phyloP scores from a whole-genome alignment of 2,329 filamentous ascomycete genomes.

The Fusarium temperatum region DNA sequence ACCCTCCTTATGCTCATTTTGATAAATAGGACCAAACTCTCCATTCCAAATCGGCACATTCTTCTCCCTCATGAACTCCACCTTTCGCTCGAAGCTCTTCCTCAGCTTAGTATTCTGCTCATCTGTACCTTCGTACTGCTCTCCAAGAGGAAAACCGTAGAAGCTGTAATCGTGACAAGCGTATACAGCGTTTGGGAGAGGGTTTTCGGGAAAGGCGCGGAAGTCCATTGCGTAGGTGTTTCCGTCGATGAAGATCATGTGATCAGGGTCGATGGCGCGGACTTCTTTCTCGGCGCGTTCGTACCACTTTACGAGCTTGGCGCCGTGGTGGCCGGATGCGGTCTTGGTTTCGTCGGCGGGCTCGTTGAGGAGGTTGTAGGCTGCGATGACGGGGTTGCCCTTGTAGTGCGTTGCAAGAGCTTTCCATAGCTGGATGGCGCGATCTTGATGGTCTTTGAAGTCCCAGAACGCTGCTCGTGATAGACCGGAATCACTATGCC shows the following conservation, averaged over 20 bases:
- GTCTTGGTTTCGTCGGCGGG: conserved; percentile 45
- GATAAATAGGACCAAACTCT: conserved; percentile 63
- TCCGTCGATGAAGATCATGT: conserved; percentile 61
- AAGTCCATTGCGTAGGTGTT: conserved; percentile 66
- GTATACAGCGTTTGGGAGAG: conserved; percentile 60
- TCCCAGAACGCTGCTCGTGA: conserved; percentile 57
- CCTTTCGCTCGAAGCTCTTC: conserved; percentile 53
- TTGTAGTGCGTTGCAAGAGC: conserved; percentile 53
- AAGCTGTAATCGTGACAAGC: conserved; percentile 62
- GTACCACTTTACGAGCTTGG: conserved; percentile 52
- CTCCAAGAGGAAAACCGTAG: conserved; percentile 58
- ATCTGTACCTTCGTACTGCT: conserved; percentile 51
- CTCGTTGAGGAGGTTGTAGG: conserved; percentile 51
- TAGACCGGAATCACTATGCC: conserved; percentile 54
- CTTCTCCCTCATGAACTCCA: conserved; percentile 53
- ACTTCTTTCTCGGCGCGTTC: conserved; percentile 51
- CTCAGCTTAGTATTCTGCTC: conserved; percentile 56
- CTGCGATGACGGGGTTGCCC: conserved; percentile 53
- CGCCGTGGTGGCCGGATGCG: conserved; percentile 27
- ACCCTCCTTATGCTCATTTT: conserved; percentile 48
- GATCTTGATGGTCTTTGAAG: conserved; percentile 57
- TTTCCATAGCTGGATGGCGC: conserved; percentile 55
- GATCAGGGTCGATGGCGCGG: conserved; percentile 54
- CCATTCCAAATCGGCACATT: conserved; percentile 58
- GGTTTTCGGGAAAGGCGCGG: conserved; percentile 51